Evolutionary conservation across 306 rosid species (phyloP), one percentile per base, ranked within the genome.

Genomic region (Sophora flavescens): DNA sequence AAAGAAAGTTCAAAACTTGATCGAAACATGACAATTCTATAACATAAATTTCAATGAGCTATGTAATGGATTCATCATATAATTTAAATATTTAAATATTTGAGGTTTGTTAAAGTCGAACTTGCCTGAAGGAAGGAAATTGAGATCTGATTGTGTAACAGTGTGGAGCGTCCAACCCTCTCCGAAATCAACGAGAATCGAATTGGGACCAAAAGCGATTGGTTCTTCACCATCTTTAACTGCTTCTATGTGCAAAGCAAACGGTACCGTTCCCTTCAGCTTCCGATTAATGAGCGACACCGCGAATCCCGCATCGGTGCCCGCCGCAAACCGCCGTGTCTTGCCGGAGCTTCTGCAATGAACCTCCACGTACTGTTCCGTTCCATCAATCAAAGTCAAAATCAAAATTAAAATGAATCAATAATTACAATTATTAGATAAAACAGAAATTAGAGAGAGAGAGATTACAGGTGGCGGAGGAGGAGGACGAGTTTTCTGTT

Each of bases 261-360:
- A 13, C 15, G 86, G 86, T 38, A 36, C 41, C 39, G 22, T 57
- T 26, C 8, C 32, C 18, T 70, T 81, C 81, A 84, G 66, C 82
- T 80, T 90, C 74, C 86, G 75, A 75, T 90, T 92, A 4, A 90
- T 88, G 17, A 90, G 59, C 13, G 80, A 63, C 41, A 86, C 87
- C 17, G 96, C 96, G 48, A 85, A 90, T 8, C 88, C 93, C 4
- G 93, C 93, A 28, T 90, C 91, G 8, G 91, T 87, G 1, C 92
- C 93, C 56, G 26, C 64, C 44, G 93, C 90, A 30, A 92, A 92
- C 50, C 97, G 96, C 82, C 90, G 70, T 4, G 26, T 86, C 86
- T 77, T 63, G 11, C 93, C 86, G n/a, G 97, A 87, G 39, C 84
- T 84, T 59, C 38, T 74, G 84, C 96, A 92, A 11, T 38, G 72